Evolutionary conservation across 2,329 filamentous ascomycete species (phyloP), one percentile per base, ranked within the genome.

Genomic region (Penicillium capsulatum): DNA sequence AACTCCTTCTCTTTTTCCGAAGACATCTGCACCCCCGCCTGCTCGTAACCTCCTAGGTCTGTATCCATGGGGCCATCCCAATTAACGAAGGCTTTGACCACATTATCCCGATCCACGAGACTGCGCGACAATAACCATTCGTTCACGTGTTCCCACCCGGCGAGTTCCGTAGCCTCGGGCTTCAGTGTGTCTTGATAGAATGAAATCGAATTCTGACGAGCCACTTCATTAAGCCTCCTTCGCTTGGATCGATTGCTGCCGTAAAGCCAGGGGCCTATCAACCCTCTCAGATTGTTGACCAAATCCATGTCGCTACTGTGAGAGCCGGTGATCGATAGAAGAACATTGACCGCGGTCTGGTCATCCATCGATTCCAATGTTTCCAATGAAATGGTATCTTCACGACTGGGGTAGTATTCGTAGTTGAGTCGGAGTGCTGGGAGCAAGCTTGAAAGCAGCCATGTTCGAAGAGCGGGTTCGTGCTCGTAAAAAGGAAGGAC

Each of bases 201-300:
- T 3, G 58, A 48, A n/a, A 65, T 55, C 4, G 57, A 60, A 24
- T 48, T 56, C 17, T 47, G 52, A 29, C 46, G 52, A 2, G 53
- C 50, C 3, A 46, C 41, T 39, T 63, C 54, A 17, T 67, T 66
- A 10, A 75, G 55, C 48, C 67, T 75, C 40, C 74, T 69, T 44
- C 76, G 66, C 61, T 81, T 81, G 20, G 72, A 66, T 16, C 72
- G 67, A 24, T 63, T 72, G 36, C 71, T 68, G 10, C 80, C 80
- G 54, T 76, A 78, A 50, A 82, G 74, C 80, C 80, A 83, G 8
- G 80, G 78, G 3, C 77, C 76, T 26, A 82, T 71, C 15, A 83
- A 60, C 3, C 75, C 71, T 47, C 74, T 73, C 27, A 83, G 49
- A 50, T 83, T 80, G 39, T 75, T 67, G 15, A 69, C 71, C 32